Percentiles rank a stretch among this genome's conserved stretches.
Conservation (phyloP, 805 yeast species). For the Clavispora fructus region DNA sequence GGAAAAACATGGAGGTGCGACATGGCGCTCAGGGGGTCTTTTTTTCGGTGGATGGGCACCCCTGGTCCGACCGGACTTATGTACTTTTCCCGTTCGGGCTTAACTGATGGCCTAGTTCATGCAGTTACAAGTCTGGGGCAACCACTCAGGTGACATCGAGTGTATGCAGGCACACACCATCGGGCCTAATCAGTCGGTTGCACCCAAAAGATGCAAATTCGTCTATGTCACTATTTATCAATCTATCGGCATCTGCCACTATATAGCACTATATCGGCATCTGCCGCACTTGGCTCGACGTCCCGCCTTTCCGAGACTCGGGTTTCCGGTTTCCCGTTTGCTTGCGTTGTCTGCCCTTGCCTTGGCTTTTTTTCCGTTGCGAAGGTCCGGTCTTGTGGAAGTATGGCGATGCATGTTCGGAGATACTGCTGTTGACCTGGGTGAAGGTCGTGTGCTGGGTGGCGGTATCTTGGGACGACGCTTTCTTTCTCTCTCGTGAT, state of each 20-base stretch:
- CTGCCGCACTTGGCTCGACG: slow-evolving; percentile 5
- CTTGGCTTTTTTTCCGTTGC: not conserved
- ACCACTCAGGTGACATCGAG: not conserved
- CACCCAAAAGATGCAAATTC: no score
- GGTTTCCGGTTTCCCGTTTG: not conserved
- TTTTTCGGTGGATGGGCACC: not conserved
- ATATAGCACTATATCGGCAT: slow-evolving; percentile 7
- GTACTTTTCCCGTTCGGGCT: not conserved
- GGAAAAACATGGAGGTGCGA: no score
- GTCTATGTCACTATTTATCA: no score
- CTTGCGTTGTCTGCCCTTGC: not conserved
- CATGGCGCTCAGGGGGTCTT: no score
- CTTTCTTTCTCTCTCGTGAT: slow-evolving; percentile 26
- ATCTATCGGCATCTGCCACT: slow-evolving; percentile 10
- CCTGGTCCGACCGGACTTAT: not conserved
- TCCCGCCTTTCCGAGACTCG: not conserved
- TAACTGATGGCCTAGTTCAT: not conserved
- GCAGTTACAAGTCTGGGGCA: not conserved
- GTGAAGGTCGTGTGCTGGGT: not conserved
- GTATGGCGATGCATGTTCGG: slow-evolving; percentile 3
- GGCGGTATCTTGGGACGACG: not conserved
- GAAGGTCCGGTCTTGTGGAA: not conserved
- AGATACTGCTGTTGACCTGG: slow-evolving; percentile 1
- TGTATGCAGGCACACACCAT: no score
- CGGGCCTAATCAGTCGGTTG: no score